Evolutionary conservation across 2,329 filamentous ascomycete species (phyloP), one percentile per base, ranked within the genome.

Genomic region (Sphaerostilbella broomeana): DNA sequence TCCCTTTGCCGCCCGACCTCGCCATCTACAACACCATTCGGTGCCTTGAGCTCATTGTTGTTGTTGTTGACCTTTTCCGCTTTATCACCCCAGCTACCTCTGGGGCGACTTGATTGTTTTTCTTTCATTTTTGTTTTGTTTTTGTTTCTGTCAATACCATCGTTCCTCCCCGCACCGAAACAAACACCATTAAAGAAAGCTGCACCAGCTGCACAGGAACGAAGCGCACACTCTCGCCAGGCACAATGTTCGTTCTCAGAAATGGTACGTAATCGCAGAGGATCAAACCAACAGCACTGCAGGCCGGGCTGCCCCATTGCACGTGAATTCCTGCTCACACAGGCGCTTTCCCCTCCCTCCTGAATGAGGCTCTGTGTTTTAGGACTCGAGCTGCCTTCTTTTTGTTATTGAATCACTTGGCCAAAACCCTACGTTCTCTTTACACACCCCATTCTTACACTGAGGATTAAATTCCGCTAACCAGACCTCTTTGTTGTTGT

Each of bases 211-310:
- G 21, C 22, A 32, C 33, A 33, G 18, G 27, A 35, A 17, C 26
- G 17, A 31, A 31, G 32, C 32, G 18, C 16, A 35, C 8, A 16
- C 34, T 28, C 43, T 38, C 39, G 48, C 47, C 55, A 61, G 43
- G n/a, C n/a, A n/a, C n/a, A 47, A 62, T 62, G 60, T 63, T 63
- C 47, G 60, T 62, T 51, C 55, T 62, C 41, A 55, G 60, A 47
- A 62, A 62, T 52, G 59, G 60, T 62, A 52, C 49, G 59, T 60
- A 27, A 38, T n/a, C n/a, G n/a, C n/a, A n/a, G n/a, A n/a, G n/a
- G n/a, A n/a, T n/a, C n/a, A n/a, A n/a, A n/a, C n/a, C n/a, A n/a
- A n/a, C n/a, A n/a, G n/a, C n/a, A n/a, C n/a, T n/a, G n/a, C n/a
- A n/a, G n/a, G n/a, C n/a, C n/a, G n/a, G n/a, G n/a, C n/a, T n/a